Evolutionary conservation across 1,139 yeast genomes (phyloP).

Genomic region (Suhomyces kunorum): DNA sequence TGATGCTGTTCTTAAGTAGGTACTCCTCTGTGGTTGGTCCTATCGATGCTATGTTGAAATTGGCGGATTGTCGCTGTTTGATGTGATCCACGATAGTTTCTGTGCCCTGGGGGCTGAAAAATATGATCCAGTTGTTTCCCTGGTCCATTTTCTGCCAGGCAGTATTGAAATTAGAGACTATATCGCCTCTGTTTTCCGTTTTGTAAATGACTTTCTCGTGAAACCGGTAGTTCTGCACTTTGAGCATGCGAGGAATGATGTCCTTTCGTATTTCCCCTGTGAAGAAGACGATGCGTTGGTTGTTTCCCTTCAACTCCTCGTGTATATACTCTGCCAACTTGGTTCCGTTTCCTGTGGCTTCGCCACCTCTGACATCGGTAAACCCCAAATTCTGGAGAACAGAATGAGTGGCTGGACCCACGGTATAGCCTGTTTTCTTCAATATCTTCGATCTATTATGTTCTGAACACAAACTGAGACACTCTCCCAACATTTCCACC

Average conservation of each 20-base stretch:
- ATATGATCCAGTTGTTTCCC: conserved; percentile 63
- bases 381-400: conserved; percentile 69
- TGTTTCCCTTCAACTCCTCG: conserved; percentile 29
- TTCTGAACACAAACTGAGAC: conserved; percentile 29
- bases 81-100: conserved; percentile 55
- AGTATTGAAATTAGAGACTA: conserved; percentile 39
- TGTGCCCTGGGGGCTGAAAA: conserved; percentile 92
- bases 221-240: conserved; percentile 43
- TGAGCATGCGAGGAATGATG: conserved; percentile 67
- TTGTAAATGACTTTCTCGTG: conserved; percentile 69
- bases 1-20: conserved; percentile 50
- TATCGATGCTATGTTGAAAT: conserved; percentile 68
- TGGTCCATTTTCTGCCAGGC: conserved; percentile 17
- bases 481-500: conserved; percentile 69
- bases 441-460: conserved; percentile 30
- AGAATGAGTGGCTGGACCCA: conserved; percentile 84
- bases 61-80: conserved; percentile 17
- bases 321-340: conserved; percentile 66
- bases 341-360: conserved; percentile 78
- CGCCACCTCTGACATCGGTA: conserved; percentile 67
- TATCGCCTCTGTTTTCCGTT: conserved; percentile 56
- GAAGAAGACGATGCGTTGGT: conserved; percentile 60
- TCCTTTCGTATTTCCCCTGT: conserved; percentile 88
- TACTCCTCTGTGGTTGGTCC: conserved; percentile 90
- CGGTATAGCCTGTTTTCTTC: conserved; percentile 69